Conservation (phyloP, 768 basidiomycete genomes). For the Trametes elegans region DNA sequence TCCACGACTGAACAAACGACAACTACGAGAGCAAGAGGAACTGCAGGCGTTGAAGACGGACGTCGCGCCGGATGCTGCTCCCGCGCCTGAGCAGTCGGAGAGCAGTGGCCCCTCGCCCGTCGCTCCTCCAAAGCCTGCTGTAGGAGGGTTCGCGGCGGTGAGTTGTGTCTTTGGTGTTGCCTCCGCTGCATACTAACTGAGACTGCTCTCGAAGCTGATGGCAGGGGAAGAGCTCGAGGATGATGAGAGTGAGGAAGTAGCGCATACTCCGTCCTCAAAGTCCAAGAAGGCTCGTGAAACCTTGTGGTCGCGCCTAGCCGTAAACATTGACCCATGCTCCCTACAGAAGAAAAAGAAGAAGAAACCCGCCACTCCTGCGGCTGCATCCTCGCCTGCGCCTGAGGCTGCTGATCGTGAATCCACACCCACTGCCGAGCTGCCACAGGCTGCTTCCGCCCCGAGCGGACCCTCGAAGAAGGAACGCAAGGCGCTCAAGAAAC, state of each 20-base stretch:
- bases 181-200: too few species aligned
- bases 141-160: conserved; percentile 26
- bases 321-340: neutral
- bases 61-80: conserved; percentile 26
- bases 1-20: conserved; percentile 77
- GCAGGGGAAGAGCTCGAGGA: conserved; percentile 2
- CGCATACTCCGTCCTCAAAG: conserved; percentile 19
- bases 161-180: too few species aligned
- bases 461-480: conserved; percentile 38
- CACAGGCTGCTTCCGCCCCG: conserved; percentile 1
- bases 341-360: conserved; percentile 32
- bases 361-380: conserved; percentile 11
- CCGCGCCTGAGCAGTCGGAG: conserved; percentile 37
- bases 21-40: conserved; percentile 84
- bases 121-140: conserved; percentile 21
- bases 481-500: conserved; percentile 58
- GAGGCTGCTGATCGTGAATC: neutral
- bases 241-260: conserved; percentile 15
- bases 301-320: neutral
- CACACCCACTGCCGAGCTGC: neutral
- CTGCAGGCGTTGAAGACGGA: conserved; percentile 52
- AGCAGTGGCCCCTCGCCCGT: conserved; percentile 18
- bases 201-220: conserved; percentile 11
- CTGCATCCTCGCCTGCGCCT: conserved; percentile 2
- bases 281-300: conserved; percentile 31